These are phyloP conservation scores for Neonectria faginata DNA, from an alignment of 2,329 filamentous ascomycete genomes.

Conservation along the genomic window DNA sequence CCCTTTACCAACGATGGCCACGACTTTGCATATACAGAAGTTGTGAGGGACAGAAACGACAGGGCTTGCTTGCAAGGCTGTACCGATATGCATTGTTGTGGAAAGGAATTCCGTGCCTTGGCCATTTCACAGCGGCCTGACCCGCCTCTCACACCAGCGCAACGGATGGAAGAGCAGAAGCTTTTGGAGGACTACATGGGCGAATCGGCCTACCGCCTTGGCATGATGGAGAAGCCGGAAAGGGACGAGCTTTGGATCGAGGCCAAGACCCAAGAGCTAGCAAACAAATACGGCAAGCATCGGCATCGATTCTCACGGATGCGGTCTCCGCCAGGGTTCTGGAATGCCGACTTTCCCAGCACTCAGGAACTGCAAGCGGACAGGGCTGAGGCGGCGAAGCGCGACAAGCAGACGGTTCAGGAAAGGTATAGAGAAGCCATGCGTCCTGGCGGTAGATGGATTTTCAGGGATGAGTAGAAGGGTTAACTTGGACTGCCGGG, in stretches of 20 bases:
- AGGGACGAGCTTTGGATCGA: conserved; percentile 76
- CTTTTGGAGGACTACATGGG: conserved; percentile 70
- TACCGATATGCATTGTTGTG: conserved; percentile 80
- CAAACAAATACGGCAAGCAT: conserved; percentile 82
- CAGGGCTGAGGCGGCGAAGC: conserved; percentile 71
- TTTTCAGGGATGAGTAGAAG: conserved; percentile 81
- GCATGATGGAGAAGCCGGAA: conserved; percentile 69
- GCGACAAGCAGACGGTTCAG: conserved; percentile 73
- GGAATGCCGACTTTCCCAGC: conserved; percentile 88
- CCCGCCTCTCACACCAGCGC: conserved; percentile 50
- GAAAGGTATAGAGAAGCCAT: conserved; percentile 86
- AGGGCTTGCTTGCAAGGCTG: conserved; percentile 80
- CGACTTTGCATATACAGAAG: conserved; percentile 79
- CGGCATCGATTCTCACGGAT: conserved; percentile 78
- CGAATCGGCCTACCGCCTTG: conserved; percentile 68
- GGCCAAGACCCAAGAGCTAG: conserved; percentile 78
- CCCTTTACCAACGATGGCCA: conserved; percentile 76
- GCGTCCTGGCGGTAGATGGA: conserved; percentile 79
- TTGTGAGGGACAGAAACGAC: conserved; percentile 76
- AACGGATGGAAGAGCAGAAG: conserved; percentile 58
- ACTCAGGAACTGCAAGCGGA: conserved; percentile 83
- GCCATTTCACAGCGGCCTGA: conserved; percentile 64
- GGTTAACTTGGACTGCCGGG: not conserved
- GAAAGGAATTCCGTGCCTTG: conserved; percentile 75
- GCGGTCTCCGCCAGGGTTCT: conserved; percentile 86